A percentile compares a stretch with the other conserved stretches of the same genome.
phyloP scores from a whole-genome alignment of 78 protist species.

The Ministeria vibrans region DNA sequence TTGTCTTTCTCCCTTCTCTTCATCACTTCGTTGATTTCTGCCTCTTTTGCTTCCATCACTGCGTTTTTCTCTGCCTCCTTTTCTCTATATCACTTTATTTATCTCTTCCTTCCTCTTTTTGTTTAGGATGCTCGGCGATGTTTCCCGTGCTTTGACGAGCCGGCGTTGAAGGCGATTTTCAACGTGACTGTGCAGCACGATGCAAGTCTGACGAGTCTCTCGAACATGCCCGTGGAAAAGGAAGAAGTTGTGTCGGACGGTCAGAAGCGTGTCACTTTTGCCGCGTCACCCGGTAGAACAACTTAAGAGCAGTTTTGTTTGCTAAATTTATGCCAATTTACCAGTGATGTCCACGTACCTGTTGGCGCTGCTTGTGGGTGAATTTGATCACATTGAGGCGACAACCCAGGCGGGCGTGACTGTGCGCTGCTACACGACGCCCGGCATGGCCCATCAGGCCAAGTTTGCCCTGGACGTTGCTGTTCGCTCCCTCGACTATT shows the following conservation, averaged over 20 bases:
- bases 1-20: too few species aligned
- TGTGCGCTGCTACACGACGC: constrained; percentile 66
- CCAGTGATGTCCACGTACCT: constrained; percentile 87
- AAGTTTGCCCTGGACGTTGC: constrained; percentile 68
- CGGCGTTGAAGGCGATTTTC: constrained; percentile 79
- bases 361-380: constrained; percentile 77
- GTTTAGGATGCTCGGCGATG: constrained; percentile 76
- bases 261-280: background rate
- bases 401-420: background rate
- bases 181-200: background rate
- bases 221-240: constrained; percentile 21
- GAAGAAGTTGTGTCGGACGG: background rate
- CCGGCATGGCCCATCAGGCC: constrained; percentile 42
- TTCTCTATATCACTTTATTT: too few species aligned
- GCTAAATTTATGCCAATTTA: constrained; percentile 20
- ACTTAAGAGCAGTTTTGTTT: too few species aligned
- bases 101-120: too few species aligned
- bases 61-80: too few species aligned
- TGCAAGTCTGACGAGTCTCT: background rate
- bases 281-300: background rate
- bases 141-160: constrained; percentile 85
- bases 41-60: too few species aligned
- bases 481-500: constrained; percentile 24
- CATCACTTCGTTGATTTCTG: too few species aligned
- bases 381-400: constrained; percentile 56